phyloP scores from a whole-genome alignment of 2,329 filamentous ascomycete genomes.

The Cercospora sesami region DNA sequence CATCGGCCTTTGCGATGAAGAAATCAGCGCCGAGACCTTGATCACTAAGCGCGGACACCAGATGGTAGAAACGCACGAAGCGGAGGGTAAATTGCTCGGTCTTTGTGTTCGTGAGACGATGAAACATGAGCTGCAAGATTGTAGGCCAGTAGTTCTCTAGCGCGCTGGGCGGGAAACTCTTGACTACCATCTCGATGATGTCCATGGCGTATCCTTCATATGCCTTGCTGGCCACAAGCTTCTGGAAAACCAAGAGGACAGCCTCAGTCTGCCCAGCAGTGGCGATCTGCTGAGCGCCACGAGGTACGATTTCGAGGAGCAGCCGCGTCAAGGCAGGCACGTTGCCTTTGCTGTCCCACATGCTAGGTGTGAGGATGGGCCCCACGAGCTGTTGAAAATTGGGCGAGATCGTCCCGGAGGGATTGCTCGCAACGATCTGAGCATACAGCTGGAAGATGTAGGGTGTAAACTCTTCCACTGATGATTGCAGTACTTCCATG shows the following conservation, averaged over 20 bases:
- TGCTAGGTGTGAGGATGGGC: conserved; percentile 73
- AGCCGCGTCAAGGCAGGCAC: conserved; percentile 87
- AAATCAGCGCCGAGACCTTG: conserved; percentile 88
- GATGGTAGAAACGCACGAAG: conserved; percentile 93
- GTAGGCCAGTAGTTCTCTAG: conserved; percentile 76
- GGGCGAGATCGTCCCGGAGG: conserved; percentile 71
- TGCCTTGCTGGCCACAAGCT: conserved; percentile 75
- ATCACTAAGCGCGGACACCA: conserved; percentile 76
- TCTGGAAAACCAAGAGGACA: conserved; percentile 94
- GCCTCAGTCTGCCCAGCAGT: conserved; percentile 79
- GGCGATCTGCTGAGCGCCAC: conserved; percentile 70
- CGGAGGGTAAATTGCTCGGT: conserved; percentile 82
- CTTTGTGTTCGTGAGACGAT: conserved; percentile 67
- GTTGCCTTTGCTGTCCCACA: conserved; percentile 93
- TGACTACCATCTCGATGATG: conserved; percentile 77
- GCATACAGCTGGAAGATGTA: conserved; percentile 96
- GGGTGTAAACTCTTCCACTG: conserved; percentile 90
- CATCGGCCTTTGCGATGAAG: conserved; percentile 81
- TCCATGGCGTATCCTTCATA: conserved; percentile 88
- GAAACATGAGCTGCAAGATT: conserved; percentile 80
- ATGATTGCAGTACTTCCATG: conserved; percentile 73
- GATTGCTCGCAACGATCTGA: conserved; percentile 83
- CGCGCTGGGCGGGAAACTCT: conserved; percentile 69
- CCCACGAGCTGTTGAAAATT: conserved; percentile 78
- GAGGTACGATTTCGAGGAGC: conserved; percentile 78